phyloP scores from a whole-genome alignment of 2,329 filamentous ascomycete species.

The Arthrobotrys musiformis region DNA sequence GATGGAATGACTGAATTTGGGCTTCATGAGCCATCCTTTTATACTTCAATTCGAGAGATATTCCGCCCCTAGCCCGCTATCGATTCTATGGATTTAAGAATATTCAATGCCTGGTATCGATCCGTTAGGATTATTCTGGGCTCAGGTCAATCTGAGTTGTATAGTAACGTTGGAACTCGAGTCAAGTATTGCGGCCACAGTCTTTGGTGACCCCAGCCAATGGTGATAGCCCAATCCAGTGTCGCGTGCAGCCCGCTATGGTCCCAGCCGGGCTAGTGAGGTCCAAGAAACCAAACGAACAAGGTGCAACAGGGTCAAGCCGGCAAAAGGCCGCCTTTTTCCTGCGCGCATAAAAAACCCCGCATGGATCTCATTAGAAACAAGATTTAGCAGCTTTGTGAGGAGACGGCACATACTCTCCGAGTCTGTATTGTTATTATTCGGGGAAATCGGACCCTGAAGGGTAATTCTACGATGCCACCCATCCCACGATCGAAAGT shows the following conservation, averaged over 20 bases:
- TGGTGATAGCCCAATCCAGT: not conserved
- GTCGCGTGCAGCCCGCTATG: constrained; percentile 32
- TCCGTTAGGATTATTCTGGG: not conserved
- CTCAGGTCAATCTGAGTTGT: not conserved
- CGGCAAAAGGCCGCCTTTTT: constrained; percentile 27
- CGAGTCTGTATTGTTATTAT: not conserved
- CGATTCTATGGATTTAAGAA: not conserved
- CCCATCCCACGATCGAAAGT: not conserved
- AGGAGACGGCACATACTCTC: not conserved
- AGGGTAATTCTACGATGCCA: constrained; percentile 3
- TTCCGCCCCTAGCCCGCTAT: not conserved
- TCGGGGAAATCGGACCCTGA: constrained; percentile 16
- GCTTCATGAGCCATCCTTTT: constrained; percentile 8
- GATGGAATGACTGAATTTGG: not conserved
- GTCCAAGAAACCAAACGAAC: constrained; percentile 2
- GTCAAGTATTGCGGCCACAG: not conserved
- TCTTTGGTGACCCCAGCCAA: not conserved
- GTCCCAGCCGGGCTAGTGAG: not conserved
- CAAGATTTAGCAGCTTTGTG: not conserved
- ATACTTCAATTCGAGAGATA: constrained; percentile 5
- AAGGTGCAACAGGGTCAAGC: constrained; percentile 5
- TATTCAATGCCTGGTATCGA: not conserved
- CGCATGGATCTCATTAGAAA: not conserved
- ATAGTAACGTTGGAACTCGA: not conserved
- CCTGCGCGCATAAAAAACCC: constrained; percentile 39